These are phyloP conservation scores for Eragrostis nindensis DNA, from an alignment of 176 grass and related monocot species.

Conservation along the genomic window DNA sequence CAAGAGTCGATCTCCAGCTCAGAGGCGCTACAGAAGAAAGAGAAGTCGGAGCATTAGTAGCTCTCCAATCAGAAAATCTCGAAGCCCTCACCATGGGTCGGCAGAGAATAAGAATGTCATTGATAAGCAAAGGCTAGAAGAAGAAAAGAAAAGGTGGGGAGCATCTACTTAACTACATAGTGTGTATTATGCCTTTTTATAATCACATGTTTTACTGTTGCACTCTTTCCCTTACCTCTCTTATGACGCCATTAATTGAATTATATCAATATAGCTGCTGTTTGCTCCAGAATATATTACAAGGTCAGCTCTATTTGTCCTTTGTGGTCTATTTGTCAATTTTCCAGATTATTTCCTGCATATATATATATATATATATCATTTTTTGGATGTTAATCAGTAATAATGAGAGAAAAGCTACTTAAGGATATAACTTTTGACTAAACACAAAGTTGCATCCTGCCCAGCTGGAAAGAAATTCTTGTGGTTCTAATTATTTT, in stretches of 20 bases:
- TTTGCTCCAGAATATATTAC: constrained; percentile 28
- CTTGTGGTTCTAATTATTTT: neutral
- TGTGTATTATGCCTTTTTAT: constrained; percentile 15
- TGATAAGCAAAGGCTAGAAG: constrained; percentile 85
- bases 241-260: constrained; percentile 1
- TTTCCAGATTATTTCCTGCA: constrained; percentile 3
- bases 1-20: constrained; percentile 61
- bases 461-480: neutral
- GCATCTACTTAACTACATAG: constrained; percentile 51
- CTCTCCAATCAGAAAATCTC: constrained; percentile 52
- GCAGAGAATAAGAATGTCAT: constrained; percentile 64
- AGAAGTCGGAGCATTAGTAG: constrained; percentile 65
- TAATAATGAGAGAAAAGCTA: neutral
- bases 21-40: constrained; percentile 66
- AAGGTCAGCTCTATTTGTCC: constrained; percentile 49
- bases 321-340: constrained; percentile 10
- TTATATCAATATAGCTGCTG: constrained; percentile 42
- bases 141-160: constrained; percentile 98
- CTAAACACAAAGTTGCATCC: neutral
- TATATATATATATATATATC: neutral
- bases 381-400: neutral
- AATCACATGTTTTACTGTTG: constrained; percentile 26
- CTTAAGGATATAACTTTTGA: constrained; percentile 4
- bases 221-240: constrained; percentile 10
- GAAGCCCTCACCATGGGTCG: constrained; percentile 44